These are phyloP conservation scores for Cercophora samala DNA, from an alignment of 495 filamentous ascomycete genomes.

Conservation along the genomic window DNA sequence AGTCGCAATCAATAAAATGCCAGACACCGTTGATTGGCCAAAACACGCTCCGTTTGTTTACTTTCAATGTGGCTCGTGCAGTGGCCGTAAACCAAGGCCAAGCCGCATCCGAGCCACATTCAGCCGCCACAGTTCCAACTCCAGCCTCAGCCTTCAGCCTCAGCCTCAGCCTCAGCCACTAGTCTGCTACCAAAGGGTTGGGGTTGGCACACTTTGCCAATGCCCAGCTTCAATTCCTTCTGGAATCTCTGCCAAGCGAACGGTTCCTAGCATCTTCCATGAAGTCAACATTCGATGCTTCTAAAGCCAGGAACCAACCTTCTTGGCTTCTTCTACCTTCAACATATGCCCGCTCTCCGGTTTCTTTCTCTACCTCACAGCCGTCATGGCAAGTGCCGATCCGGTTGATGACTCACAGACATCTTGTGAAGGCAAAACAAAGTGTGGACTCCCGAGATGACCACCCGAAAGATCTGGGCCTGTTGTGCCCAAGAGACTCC, in stretches of 20 bases:
- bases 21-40: constrained; percentile 21
- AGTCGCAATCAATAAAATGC: constrained; percentile 13
- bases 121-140: too few relatives aligned
- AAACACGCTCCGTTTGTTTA: constrained; percentile 32
- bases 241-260: background rate
- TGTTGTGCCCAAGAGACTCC: background rate
- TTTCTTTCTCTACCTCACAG: background rate
- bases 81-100: background rate
- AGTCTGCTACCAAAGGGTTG: too few relatives aligned
- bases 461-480: background rate
- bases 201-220: background rate
- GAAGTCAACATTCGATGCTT: background rate
- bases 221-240: background rate
- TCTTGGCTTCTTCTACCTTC: background rate
- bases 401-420: background rate
- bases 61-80: constrained; percentile 17
- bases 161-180: background rate
- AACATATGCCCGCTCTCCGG: background rate
- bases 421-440: background rate
- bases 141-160: too few relatives aligned
- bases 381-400: background rate
- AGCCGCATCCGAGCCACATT: background rate
- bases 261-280: background rate
- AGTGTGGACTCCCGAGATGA: background rate
- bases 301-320: background rate